Percentiles rank a stretch among this genome's conserved stretches.
phyloP scores from a whole-genome alignment of 768 basidiomycete genomes.

The Dentipellis fragilis region DNA sequence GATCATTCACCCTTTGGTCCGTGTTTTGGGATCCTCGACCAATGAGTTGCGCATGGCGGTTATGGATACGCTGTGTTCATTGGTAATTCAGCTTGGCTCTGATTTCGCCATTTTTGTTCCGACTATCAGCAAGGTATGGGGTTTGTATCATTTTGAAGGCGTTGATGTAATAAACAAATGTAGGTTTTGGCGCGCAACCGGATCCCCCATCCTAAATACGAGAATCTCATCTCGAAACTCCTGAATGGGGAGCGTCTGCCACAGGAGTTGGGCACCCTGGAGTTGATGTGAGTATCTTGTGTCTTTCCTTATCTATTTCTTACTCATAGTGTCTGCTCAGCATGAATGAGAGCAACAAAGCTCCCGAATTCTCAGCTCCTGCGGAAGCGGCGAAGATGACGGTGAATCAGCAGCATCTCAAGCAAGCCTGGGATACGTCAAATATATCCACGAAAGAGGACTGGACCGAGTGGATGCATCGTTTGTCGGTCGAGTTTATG shows the following conservation, averaged over 20 bases:
- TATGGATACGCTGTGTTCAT: conserved; percentile 87
- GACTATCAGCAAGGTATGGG: conserved; percentile 83
- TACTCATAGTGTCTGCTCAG: conserved; percentile 18
- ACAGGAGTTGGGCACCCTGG: conserved; percentile 69
- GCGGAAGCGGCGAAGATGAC: conserved; percentile 77
- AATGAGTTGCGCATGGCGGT: conserved; percentile 79
- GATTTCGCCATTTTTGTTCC: conserved; percentile 98
- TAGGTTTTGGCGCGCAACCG: conserved; percentile 71
- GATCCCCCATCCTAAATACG: conserved; percentile 76
- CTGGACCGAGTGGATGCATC: conserved; percentile 94
- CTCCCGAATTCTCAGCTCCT: conserved; percentile 69
- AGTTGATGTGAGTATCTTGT: conserved; percentile 41
- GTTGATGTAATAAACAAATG: neutral
- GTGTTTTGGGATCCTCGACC: conserved; percentile 65
- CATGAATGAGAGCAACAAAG: conserved; percentile 48
- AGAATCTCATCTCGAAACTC: conserved; percentile 79
- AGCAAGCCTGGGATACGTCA: conserved; percentile 91
- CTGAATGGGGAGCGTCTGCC: conserved; percentile 88
- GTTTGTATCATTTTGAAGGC: neutral
- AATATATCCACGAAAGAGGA: conserved; percentile 70
- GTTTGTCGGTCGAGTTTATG: conserved; percentile 91
- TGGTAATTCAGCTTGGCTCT: conserved; percentile 87
- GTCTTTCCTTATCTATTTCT: neutral
- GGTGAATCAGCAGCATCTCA: conserved; percentile 95
- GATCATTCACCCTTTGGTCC: conserved; percentile 90